phyloP scores from a whole-genome alignment of 78 protist genomes.

The Dictyostelium purpureum region DNA sequence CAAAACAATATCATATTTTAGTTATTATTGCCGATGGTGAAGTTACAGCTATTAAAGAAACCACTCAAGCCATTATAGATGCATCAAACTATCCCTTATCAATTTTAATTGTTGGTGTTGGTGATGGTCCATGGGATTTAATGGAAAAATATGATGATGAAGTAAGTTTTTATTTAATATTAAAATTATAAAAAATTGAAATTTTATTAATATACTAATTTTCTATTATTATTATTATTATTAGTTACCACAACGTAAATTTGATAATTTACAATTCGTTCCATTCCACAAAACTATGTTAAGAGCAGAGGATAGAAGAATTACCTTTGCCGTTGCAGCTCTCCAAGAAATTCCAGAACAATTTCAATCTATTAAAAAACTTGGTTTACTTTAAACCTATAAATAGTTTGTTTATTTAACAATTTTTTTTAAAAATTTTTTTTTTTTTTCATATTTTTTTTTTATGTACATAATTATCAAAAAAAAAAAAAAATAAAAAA shows the following conservation, averaged over 20 bases:
- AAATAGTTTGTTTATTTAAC: neutral
- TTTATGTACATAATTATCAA: no score
- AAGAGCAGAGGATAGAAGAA: conserved; percentile 74
- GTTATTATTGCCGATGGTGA: conserved; percentile 86
- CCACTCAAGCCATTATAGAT: conserved; percentile 76
- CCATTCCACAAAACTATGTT: conserved; percentile 27
- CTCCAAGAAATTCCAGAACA: conserved; percentile 83
- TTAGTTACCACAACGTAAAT: conserved; percentile 41
- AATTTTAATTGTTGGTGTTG: conserved; percentile 80
- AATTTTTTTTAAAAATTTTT: no score
- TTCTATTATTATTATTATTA: neutral
- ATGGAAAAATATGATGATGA: conserved; percentile 12
- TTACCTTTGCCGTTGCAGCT: conserved; percentile 79
- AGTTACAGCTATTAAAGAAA: conserved; percentile 62
- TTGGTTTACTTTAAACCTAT: conserved; percentile 3
- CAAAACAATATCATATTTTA: conserved; percentile 71
- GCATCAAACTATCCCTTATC: conserved; percentile 82
- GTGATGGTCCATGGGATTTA: conserved; percentile 86
- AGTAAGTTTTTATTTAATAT: no score
- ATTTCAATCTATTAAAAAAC: conserved; percentile 42
- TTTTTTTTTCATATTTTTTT: no score
- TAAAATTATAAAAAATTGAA: neutral
- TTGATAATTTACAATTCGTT: conserved; percentile 87
- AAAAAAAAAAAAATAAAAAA: no score
- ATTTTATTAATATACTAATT: neutral